A percentile compares a stretch with the other conserved stretches of the same genome.
phyloP scores from a whole-genome alignment of 78 protist species.

The Dictyostelium purpureum region DNA sequence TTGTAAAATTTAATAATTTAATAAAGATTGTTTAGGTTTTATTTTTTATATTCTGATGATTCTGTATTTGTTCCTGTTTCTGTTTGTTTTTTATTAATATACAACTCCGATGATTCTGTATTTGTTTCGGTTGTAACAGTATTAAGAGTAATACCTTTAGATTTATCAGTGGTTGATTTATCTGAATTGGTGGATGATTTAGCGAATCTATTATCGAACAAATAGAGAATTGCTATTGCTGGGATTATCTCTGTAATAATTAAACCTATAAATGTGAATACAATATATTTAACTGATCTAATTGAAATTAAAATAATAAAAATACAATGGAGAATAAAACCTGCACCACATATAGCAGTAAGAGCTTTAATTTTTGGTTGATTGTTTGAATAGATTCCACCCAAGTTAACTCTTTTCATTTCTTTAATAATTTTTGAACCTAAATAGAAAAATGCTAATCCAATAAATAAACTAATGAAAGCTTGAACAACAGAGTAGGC shows the following conservation, averaged over 20 bases:
- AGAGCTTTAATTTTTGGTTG: background rate
- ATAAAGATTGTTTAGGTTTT: no score
- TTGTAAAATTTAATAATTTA: background rate
- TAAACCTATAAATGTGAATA: conserved; percentile 19
- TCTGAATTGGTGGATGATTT: background rate
- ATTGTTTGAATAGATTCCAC: background rate
- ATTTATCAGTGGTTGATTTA: background rate
- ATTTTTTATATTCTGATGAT: no score
- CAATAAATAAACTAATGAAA: background rate
- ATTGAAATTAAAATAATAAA: conserved; percentile 20
- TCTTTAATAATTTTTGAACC: background rate
- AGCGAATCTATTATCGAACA: background rate
- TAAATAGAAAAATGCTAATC: background rate
- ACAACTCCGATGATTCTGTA: background rate
- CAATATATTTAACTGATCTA: background rate
- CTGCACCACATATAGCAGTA: conserved; percentile 10
- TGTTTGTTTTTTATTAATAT: background rate
- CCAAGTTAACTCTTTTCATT: background rate
- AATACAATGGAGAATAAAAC: conserved; percentile 42
- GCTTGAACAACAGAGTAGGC: conserved; percentile 21
- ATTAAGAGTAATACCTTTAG: background rate
- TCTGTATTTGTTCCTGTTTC: no score
- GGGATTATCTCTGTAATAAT: conserved; percentile 46
- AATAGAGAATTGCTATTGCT: conserved; percentile 5
- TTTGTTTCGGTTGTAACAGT: background rate